A percentile compares a stretch with the other conserved stretches of the same genome.
phyloP scores from a whole-genome alignment of 192 early-diverging fungal genomes.

The Backusella circina region DNA sequence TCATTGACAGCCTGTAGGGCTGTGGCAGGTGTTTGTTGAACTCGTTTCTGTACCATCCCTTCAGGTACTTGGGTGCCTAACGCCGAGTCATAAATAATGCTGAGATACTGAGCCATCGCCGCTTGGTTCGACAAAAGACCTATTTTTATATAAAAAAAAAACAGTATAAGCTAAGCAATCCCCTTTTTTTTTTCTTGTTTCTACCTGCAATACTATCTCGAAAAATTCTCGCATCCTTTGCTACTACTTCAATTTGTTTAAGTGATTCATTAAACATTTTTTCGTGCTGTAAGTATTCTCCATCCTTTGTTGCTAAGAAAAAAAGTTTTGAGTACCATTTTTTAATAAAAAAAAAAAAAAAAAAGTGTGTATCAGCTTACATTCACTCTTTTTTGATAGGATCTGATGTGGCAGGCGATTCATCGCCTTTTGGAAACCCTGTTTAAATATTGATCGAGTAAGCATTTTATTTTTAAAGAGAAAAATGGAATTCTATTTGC shows the following conservation, averaged over 20 bases:
- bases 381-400: constrained; percentile 47
- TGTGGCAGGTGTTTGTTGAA: constrained; percentile 40
- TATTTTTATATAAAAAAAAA: constrained; percentile 2
- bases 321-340: not conserved
- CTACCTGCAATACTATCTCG: constrained; percentile 51
- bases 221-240: constrained; percentile 64
- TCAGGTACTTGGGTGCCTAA: constrained; percentile 42
- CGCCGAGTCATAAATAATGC: constrained; percentile 17
- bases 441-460: not conserved
- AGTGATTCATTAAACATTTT: constrained; percentile 60
- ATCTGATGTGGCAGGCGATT: constrained; percentile 77
- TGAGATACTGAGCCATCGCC: constrained; percentile 16
- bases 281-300: constrained; percentile 63
- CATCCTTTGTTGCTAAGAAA: constrained; percentile 45
- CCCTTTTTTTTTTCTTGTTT: not conserved
- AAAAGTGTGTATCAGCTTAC: not conserved
- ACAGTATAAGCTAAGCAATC: not conserved
- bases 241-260: constrained; percentile 50
- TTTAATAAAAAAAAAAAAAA: not conserved
- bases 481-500: not conserved
- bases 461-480: not conserved
- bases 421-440: constrained; percentile 64
- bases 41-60: constrained; percentile 41
- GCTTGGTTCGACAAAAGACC: constrained; percentile 26
- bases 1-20: constrained; percentile 46